Percentiles rank a stretch among this genome's conserved stretches.
Evolutionary conservation across 441 rosid genomes (phyloP).

Genomic region (Breynia disticha): DNA sequence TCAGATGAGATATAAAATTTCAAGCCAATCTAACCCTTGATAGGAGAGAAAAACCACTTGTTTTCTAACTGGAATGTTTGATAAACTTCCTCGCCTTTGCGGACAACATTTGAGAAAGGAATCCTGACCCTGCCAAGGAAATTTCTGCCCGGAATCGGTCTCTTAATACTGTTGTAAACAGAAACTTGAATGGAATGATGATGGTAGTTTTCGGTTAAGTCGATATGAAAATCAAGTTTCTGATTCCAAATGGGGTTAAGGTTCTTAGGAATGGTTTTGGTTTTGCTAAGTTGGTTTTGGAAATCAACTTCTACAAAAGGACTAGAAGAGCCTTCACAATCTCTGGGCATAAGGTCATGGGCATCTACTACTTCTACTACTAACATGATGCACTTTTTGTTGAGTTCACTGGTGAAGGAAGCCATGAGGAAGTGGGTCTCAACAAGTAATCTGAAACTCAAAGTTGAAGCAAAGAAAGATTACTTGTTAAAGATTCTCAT

Average conservation of each 20-base stretch:
- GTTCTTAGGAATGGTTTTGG: constrained; percentile 35
- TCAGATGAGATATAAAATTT: constrained; percentile 18
- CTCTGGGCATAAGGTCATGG: constrained; percentile 56
- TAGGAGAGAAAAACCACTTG: constrained; percentile 31
- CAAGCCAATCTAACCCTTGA: constrained; percentile 49
- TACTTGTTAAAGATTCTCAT: too few species aligned
- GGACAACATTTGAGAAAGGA: constrained; percentile 21
- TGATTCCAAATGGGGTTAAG: constrained; percentile 48
- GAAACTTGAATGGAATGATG: constrained; percentile 18
- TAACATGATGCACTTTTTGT: constrained; percentile 90
- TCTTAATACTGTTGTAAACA: constrained; percentile 3
- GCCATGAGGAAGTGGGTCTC: too few species aligned
- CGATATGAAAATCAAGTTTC: constrained; percentile 33
- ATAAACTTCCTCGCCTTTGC: constrained; percentile 40
- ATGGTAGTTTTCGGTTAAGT: constrained; percentile 12
- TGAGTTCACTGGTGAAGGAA: neutral
- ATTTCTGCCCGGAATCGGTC: constrained; percentile 21
- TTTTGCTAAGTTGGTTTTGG: constrained; percentile 37
- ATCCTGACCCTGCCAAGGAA: constrained; percentile 34
- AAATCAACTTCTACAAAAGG: constrained; percentile 79
- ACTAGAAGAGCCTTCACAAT: constrained; percentile 49
- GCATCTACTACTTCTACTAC: constrained; percentile 86
- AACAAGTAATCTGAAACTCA: too few species aligned
- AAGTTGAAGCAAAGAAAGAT: too few species aligned
- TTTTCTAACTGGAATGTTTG: constrained; percentile 35